Base-by-base conservation (phyloP, 805 yeast genomes). In the Kodamaea sagamina region DNA sequence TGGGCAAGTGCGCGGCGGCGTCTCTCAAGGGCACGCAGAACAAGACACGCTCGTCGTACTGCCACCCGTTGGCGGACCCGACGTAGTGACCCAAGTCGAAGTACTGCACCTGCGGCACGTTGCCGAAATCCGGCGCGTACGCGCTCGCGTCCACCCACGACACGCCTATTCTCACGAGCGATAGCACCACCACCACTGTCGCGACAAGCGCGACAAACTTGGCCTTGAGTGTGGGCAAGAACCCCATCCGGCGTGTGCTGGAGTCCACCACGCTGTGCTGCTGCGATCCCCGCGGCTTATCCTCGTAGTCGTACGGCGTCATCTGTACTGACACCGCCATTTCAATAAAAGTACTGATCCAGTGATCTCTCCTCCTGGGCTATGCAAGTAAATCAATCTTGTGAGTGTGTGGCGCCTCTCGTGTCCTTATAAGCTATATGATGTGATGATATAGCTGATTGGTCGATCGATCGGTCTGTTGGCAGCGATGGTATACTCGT, bases 1-100 rank as follows among this genome's bases (percentile, higher is more conserved):
- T 82, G 32, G 93, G 92, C 61, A 89, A 71, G 70, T 89, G 97
- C 13, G 84, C 79, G 2, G 90, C 86, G 1, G 97, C 97, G 62
- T 90, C 97, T 68, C 97, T 79, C 52, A 89, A 72, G 5, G 97
- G 97, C 8, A 90, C 96, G 52, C 92, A 81, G 52, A 88, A 86
- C 46, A 89, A 68, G 15, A 89, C 84, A 38, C 96, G 73, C 59
- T 90, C 96, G 10, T 77, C 79, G 37, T 72, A 68, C 53, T 83
- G 85, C 93, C 93, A 85, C 6, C 97, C 97, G 41, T 81, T 76
- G 5, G 75, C 75, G 10, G 83, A 64, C 5, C 93, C 89, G 37
- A 67, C 72, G 52, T 79, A 81, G 47, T 84, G 75, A 13, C 71
- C 74, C 54, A 90, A 68, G 59, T 90, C 97, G 60, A 82, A 88